Base-by-base conservation (phyloP, 768 basidiomycete species). In the Wakefieldia striispora region DNA sequence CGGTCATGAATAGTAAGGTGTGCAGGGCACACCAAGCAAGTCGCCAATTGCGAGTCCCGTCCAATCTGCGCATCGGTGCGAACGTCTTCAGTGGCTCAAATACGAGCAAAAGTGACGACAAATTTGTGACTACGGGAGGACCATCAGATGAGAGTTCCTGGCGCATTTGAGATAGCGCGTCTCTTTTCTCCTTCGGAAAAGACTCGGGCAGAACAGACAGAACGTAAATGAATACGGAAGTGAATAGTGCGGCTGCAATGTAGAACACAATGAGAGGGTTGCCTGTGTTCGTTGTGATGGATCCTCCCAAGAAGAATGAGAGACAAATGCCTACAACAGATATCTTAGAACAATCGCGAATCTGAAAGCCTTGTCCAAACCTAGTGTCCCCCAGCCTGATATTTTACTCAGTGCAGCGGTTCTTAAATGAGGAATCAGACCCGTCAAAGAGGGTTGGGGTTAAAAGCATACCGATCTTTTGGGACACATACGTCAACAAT, bases 231-330 rank as follows among this genome's bases (percentile, higher is more conserved):
- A 66, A 47, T n/a, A 38, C 45, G 4, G 35, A 16, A 6, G 37
- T 31, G 37, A 58, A 56, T 16, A 69, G 42, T 1, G 43, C 47
- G 1, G 43, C 43, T 6, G 59, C 55, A 6, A 57, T 34, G 26
- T 60, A 51, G 35, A 59, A 66, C 9, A 70, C 68, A 0, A 58
- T 51, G 1, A 58, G 37, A 7, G 58, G 45, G 27, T 68, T 49
- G 8, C 58, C 57, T 10, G 63, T 56, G 8, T 48, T 41, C 3
- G 61, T 66, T 14, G 69, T 70, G n/a, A 70, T 27, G 3, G 56
- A 47, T n/a, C 69, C 69, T 40, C 69, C 69, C 0, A 64, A 26
- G 45, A 51, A 49, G 45, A 61, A 69, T 6, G 69, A 62, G 24
- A 68, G 26, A 13, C 53, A 56, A 13, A 49, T 51, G 23, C 67